Conservation (phyloP, 179 eudicot species). For the Gypsophila paniculata region DNA sequence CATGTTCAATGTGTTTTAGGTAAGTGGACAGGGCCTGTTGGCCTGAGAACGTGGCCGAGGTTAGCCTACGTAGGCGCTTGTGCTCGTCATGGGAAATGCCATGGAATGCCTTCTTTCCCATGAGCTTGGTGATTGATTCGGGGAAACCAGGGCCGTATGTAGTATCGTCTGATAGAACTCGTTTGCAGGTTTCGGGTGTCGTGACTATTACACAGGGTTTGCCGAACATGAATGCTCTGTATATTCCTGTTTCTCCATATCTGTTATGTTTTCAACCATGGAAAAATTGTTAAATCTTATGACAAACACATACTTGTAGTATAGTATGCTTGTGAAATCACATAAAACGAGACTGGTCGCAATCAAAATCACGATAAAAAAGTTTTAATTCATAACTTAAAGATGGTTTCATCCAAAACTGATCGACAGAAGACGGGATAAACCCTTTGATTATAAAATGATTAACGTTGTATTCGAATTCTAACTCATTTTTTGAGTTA, state of each 20-base stretch:
- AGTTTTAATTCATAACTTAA: no score
- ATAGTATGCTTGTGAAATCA: no score
- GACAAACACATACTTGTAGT: no score
- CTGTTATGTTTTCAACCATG: conserved; percentile 4
- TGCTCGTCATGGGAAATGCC: conserved; percentile 48
- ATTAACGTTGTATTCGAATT: no score
- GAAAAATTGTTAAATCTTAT: no score
- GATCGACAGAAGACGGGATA: no score
- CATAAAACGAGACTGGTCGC: no score
- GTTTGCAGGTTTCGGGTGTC: conserved; percentile 42
- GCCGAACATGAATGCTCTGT: conserved; percentile 48
- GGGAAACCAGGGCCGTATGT: conserved; percentile 52
- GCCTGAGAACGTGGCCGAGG: conserved; percentile 42
- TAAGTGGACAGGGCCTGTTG: conserved; percentile 46
- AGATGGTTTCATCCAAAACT: no score
- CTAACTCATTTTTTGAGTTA: no score
- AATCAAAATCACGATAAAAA: no score
- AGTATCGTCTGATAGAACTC: conserved; percentile 39
- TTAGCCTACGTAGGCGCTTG: conserved; percentile 44
- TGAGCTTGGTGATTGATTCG: conserved; percentile 32
- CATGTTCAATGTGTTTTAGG: conserved; percentile 36
- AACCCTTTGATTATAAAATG: no score
- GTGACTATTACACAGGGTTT: conserved; percentile 54
- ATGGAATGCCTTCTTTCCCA: conserved; percentile 43
- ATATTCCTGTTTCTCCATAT: conserved; percentile 31